These are phyloP conservation scores for Globisporangium apiculatum DNA, from an alignment of 352 stramenopile species.

Conservation along the genomic window DNA sequence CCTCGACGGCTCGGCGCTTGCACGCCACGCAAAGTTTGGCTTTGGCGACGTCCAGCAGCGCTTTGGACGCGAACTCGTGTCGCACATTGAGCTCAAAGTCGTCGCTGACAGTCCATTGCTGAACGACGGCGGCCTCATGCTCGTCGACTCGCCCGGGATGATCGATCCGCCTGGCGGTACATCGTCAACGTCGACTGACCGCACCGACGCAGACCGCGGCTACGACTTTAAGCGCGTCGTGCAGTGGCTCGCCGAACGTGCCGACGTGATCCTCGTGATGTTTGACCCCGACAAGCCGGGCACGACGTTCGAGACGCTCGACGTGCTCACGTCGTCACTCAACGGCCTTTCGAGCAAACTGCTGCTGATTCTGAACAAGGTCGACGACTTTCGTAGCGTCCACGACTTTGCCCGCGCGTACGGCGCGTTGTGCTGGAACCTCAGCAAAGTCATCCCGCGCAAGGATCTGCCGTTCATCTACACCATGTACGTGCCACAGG, in stretches of 20 bases:
- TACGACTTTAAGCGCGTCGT: constrained; percentile 87
- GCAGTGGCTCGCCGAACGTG: constrained; percentile 80
- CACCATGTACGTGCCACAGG: constrained; percentile 82
- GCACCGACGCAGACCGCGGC: constrained; percentile 66
- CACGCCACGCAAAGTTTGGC: constrained; percentile 62
- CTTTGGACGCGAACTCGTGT: constrained; percentile 79
- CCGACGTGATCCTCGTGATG: constrained; percentile 86
- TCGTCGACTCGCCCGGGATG: constrained; percentile 84
- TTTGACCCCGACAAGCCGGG: constrained; percentile 86
- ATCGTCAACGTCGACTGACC: constrained; percentile 24
- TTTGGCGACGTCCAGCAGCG: constrained; percentile 76
- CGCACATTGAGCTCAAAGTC: constrained; percentile 83
- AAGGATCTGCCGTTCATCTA: constrained; percentile 88
- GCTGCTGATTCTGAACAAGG: constrained; percentile 85
- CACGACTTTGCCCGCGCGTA: constrained; percentile 85
- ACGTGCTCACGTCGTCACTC: constrained; percentile 77
- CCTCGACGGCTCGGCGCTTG: constrained; percentile 67
- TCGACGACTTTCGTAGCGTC: constrained; percentile 83
- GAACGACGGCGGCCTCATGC: constrained; percentile 75
- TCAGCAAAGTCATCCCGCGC: constrained; percentile 82
- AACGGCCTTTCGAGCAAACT: constrained; percentile 75
- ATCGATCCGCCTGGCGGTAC: constrained; percentile 64
- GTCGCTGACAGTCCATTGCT: constrained; percentile 56
- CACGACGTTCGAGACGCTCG: constrained; percentile 85
- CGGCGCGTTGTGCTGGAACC: constrained; percentile 82